phyloP scores from a whole-genome alignment of 352 stramenopile genomes.

The Pythium rishiriense region DNA sequence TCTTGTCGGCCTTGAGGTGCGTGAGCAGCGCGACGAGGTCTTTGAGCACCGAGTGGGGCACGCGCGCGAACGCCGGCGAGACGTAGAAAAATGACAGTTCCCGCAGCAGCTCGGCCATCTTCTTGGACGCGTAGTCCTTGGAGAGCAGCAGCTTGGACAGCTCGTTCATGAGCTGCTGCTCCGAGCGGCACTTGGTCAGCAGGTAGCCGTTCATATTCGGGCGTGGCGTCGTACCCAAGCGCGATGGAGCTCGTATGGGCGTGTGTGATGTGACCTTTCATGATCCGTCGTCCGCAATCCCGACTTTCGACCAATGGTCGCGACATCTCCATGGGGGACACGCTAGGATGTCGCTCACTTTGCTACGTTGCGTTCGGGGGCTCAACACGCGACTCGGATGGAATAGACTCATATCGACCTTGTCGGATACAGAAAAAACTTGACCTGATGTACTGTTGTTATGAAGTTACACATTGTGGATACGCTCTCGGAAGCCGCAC shows the following conservation, averaged over 20 bases:
- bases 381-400: too few species aligned
- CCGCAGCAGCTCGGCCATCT: constrained; percentile 65
- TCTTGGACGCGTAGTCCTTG: constrained; percentile 69
- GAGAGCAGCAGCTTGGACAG: constrained; percentile 56
- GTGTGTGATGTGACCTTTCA: constrained; percentile 19
- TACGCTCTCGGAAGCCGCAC: too few species aligned
- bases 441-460: too few species aligned
- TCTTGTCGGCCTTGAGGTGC: constrained; percentile 74
- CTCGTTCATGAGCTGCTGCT: constrained; percentile 86
- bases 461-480: too few species aligned
- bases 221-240: too few species aligned
- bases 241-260: background rate
- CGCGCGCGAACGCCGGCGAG: constrained; percentile 40
- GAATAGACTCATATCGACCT: too few species aligned
- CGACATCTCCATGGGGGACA: too few species aligned
- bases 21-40: constrained; percentile 64
- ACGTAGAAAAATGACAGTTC: constrained; percentile 80
- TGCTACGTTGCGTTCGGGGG: too few species aligned
- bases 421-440: too few species aligned
- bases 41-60: constrained; percentile 66
- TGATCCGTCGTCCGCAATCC: background rate
- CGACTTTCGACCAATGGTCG: constrained; percentile 17
- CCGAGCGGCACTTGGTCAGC: constrained; percentile 67
- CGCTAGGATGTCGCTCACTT: too few species aligned
- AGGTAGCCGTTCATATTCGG: constrained; percentile 81